These are phyloP conservation scores for Venturiaceae sp. DNA, from an alignment of 2,329 filamentous ascomycete genomes.

Conservation along the genomic window DNA sequence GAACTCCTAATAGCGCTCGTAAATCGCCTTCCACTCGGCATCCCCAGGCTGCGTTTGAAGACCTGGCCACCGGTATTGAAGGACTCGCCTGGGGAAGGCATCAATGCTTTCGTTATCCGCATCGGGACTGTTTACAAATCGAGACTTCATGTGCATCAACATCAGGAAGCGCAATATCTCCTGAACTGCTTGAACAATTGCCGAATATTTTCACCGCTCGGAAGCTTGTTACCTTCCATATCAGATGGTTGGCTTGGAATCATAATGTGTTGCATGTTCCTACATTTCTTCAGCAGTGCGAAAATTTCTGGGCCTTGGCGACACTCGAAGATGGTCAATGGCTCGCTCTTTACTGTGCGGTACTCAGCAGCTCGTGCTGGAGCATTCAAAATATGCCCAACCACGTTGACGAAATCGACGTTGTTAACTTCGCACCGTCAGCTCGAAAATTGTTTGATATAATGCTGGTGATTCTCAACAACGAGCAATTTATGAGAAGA, in stretches of 20 bases:
- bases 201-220: conserved; percentile 10
- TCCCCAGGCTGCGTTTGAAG: conserved; percentile 8
- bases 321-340: conserved; percentile 16
- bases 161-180: conserved; percentile 8
- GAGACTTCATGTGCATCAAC: conserved; percentile 13
- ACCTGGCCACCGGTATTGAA: neutral
- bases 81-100: conserved; percentile 1
- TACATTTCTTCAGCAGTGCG: conserved; percentile 16
- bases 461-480: conserved; percentile 24
- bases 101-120: neutral
- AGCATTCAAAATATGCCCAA: conserved; percentile 15
- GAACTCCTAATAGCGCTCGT: no score
- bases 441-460: conserved; percentile 15
- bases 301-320: conserved; percentile 15
- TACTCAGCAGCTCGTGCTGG: conserved; percentile 15
- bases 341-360: conserved; percentile 18
- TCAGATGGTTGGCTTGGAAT: conserved; percentile 17
- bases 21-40: neutral
- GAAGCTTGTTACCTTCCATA: conserved; percentile 17
- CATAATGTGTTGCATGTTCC: conserved; percentile 17
- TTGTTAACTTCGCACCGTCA: neutral
- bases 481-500: conserved; percentile 21
- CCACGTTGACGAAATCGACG: conserved; percentile 2
- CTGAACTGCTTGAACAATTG: conserved; percentile 10
- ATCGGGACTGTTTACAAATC: neutral